Conservation (phyloP, 768 basidiomycete species). For the Leccinum pellstonianum region DNA sequence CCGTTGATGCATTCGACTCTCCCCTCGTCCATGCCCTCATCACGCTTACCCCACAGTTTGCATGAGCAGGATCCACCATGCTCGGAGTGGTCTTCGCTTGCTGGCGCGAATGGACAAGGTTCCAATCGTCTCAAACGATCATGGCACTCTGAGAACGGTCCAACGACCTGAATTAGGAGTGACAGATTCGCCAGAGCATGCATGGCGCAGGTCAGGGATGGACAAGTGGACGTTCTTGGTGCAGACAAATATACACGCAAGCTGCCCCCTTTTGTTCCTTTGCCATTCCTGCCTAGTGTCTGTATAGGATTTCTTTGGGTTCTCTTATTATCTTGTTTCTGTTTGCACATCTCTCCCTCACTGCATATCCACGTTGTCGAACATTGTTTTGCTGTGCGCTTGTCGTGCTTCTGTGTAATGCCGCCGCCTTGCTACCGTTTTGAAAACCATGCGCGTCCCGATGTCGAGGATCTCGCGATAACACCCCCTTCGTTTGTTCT, state of each 20-base stretch:
- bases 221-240: not conserved
- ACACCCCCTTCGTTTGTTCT: not conserved
- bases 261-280: not conserved
- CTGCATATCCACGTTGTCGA: constrained; percentile 1
- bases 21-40: constrained; percentile 2
- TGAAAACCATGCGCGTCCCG: not conserved
- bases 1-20: constrained; percentile 6
- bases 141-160: constrained; percentile 27
- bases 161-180: constrained; percentile 9
- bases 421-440: not conserved
- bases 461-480: not conserved
- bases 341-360: not conserved
- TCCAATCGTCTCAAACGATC: constrained; percentile 26
- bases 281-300: not conserved
- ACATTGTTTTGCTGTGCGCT: not conserved
- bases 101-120: constrained; percentile 25
- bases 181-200: not conserved
- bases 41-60: constrained; percentile 10
- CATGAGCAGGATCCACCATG: constrained; percentile 21
- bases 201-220: constrained; percentile 1
- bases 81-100: constrained; percentile 30
- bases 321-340: not conserved
- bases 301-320: not conserved
- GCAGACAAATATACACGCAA: constrained; percentile 1
- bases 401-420: not conserved